Conservation (phyloP, 2,329 filamentous ascomycete genomes). For the Diaporthe citriasiana region DNA sequence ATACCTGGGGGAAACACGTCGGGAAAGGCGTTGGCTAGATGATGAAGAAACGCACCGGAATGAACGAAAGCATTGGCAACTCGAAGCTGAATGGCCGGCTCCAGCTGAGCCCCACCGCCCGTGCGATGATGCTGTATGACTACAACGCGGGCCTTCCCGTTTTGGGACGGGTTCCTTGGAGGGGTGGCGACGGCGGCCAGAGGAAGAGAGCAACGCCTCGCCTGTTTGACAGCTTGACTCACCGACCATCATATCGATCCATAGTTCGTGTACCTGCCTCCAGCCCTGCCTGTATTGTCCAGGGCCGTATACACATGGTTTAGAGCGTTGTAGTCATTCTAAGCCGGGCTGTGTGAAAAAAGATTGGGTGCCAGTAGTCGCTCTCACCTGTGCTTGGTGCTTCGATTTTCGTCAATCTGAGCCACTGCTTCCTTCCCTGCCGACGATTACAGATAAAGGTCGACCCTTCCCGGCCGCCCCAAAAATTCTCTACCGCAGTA, state of each 20-base stretch:
- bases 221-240: conserved; percentile 26
- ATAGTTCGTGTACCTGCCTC: background rate
- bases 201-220: background rate
- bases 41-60: conserved; percentile 28
- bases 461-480: conserved; percentile 37
- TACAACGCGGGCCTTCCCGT: conserved; percentile 41
- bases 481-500: conserved; percentile 42
- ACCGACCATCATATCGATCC: conserved; percentile 36
- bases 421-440: conserved; percentile 37
- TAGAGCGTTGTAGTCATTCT: conserved; percentile 28
- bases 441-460: conserved; percentile 42
- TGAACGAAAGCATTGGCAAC: conserved; percentile 29
- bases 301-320: background rate
- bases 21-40: conserved; percentile 18
- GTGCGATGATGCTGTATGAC: conserved; percentile 41
- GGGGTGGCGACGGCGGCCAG: conserved; percentile 20
- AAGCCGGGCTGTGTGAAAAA: background rate
- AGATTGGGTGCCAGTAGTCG: conserved; percentile 1
- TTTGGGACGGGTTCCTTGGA: conserved; percentile 26
- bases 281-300: background rate
- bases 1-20: conserved; percentile 18
- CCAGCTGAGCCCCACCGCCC: conserved; percentile 2
- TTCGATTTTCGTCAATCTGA: conserved; percentile 23
- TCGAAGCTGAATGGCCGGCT: background rate
- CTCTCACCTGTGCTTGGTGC: background rate